Percentiles rank a stretch among this genome's conserved stretches.
phyloP scores from a whole-genome alignment of 768 basidiomycete genomes.

The Austroboletus eburneus region DNA sequence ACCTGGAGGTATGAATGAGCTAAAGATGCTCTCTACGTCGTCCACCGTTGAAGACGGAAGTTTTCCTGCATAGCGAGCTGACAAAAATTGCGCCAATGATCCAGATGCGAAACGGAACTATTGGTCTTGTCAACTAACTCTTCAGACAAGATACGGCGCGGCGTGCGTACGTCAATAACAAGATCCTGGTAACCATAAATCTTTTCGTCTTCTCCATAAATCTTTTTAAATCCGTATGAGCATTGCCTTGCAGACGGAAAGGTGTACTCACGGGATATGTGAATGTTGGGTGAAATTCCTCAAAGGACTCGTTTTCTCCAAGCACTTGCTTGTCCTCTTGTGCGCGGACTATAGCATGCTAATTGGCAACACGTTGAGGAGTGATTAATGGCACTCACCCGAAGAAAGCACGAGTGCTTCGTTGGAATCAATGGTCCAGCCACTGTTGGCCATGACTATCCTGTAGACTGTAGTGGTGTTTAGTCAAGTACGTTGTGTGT shows the following conservation, averaged over 20 bases:
- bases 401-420: slow-evolving; percentile 72
- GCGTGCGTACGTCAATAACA: slow-evolving; percentile 65
- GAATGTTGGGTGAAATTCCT: slow-evolving; percentile 79
- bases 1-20: slow-evolving; percentile 76
- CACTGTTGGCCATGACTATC: slow-evolving; percentile 25
- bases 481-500: slow-evolving; percentile 25
- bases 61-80: slow-evolving; percentile 62
- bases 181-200: slow-evolving; percentile 92
- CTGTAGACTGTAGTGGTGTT: background rate
- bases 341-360: slow-evolving; percentile 54
- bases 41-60: slow-evolving; percentile 74
- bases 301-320: slow-evolving; percentile 53
- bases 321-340: slow-evolving; percentile 57
- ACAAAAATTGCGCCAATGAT: slow-evolving; percentile 72
- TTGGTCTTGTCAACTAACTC: slow-evolving; percentile 1
- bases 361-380: slow-evolving; percentile 1
- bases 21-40: slow-evolving; percentile 77
- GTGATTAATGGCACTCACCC: slow-evolving; percentile 40
- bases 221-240: slow-evolving; percentile 41
- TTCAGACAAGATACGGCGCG: background rate
- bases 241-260: background rate
- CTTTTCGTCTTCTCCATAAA: slow-evolving; percentile 95
- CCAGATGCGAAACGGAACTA: slow-evolving; percentile 88
- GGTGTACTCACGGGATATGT: slow-evolving; percentile 82
- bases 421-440: slow-evolving; percentile 81